A percentile compares a stretch with the other conserved stretches of the same genome.
These are phyloP conservation scores for Botrytis aclada DNA, from an alignment of 2,329 filamentous ascomycete genomes.

Conservation along the genomic window DNA sequence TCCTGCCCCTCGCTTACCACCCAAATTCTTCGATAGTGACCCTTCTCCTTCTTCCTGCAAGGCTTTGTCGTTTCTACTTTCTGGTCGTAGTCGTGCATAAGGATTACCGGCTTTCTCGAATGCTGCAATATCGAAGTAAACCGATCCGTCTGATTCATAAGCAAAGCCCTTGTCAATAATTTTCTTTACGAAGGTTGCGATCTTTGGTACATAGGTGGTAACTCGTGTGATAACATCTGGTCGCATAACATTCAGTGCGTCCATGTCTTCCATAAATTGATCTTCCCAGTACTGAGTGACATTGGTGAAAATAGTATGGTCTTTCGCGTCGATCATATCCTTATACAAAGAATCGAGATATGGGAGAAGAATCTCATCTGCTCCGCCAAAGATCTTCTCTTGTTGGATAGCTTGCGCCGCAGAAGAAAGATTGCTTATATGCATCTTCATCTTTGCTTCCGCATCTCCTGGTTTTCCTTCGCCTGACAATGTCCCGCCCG, in stretches of 20 bases:
- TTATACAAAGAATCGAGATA: conserved; percentile 73
- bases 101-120: conserved; percentile 73
- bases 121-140: conserved; percentile 19
- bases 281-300: conserved; percentile 82
- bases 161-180: conserved; percentile 81
- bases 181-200: conserved; percentile 74
- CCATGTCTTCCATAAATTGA: conserved; percentile 88
- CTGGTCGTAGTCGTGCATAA: conserved; percentile 82
- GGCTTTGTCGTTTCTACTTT: conserved; percentile 78
- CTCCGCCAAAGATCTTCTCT: conserved; percentile 52
- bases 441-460: conserved; percentile 72
- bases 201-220: conserved; percentile 88
- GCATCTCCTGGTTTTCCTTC: conserved; percentile 55
- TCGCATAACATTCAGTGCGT: conserved; percentile 75
- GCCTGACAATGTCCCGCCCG: conserved; percentile 53
- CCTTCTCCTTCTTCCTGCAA: conserved; percentile 89
- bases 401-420: conserved; percentile 49
- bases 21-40: conserved; percentile 52
- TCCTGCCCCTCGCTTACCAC: conserved; percentile 65
- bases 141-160: conserved; percentile 74
- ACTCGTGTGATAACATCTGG: conserved; percentile 83
- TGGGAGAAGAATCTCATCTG: conserved; percentile 69
- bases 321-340: conserved; percentile 58
- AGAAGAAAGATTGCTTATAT: conserved; percentile 48
- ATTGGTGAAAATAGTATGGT: conserved; percentile 76